Evolutionary conservation across 2,329 filamentous ascomycete species (phyloP), one percentile per base, ranked within the genome.

Genomic region (Pseudomassariella vexata): DNA sequence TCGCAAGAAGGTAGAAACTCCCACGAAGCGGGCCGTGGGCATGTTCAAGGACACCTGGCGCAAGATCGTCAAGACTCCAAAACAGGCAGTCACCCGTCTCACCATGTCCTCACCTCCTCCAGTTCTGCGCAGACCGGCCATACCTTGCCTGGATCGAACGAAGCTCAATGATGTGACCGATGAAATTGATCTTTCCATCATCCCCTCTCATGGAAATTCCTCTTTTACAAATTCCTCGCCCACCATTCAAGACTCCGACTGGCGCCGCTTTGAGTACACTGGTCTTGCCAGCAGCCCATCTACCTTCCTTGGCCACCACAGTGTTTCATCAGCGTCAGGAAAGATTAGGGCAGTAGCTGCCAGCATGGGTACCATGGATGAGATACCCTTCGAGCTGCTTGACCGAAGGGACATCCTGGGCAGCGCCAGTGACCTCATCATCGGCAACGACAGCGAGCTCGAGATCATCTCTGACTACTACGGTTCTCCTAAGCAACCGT

Each of bases 21-120:
- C 32, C 10, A 18, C 25, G 14, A 18, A 22, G 9, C 19, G 14
- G 8, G 32, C 32, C 7, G 25, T 28, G 5, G 19, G 19, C n/a
- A 28, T 23, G 15, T 11, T 23, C 4, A 34, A 28, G 19, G 32
- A 19, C 6, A 24, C 32, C 14, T 34, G 32, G 32, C 25, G 25
- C 8, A 24, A 26, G 10, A 9, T 34, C 14, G 18, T 11, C 19
- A 34, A 29, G 19, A 17, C 24, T 9, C 18, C 18, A 9, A 19
- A 12, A 8, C 11, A 2, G 1, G 18, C 12, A 4, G 20, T n/a
- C 6, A 11, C 10, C 19, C 25, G 9, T 5, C 12, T 34, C 2
- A 16, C 20, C 6, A 34, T 26, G 14, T 34, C 19, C 11, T 28
- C 32, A 12, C 30, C 30, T 6, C 6, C 22, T n/a, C 19, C 24